Percentiles rank a stretch among this genome's conserved stretches.
Conservation (phyloP, 345 rosid genomes). For the Eucalyptus pauciflora region DNA sequence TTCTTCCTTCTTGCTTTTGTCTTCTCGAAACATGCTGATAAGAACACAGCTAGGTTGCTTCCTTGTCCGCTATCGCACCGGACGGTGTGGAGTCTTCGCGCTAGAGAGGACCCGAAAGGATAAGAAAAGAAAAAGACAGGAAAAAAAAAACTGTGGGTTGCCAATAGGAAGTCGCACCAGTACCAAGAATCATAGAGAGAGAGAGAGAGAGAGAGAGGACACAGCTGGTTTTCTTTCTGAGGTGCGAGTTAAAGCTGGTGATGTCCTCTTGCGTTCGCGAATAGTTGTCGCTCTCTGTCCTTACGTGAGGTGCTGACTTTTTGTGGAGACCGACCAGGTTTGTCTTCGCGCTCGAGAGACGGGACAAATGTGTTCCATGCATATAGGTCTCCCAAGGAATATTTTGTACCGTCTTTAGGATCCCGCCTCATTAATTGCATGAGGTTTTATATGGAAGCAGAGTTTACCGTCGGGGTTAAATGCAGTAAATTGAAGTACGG, state of each 20-base stretch:
- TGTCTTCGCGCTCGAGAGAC: background rate
- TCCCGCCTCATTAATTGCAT: background rate
- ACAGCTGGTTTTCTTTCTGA: background rate
- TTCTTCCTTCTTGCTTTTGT: background rate
- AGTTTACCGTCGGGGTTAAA: background rate
- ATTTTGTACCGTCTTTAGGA: background rate
- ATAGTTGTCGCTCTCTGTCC: background rate
- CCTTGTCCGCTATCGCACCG: background rate
- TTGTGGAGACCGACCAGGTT: background rate
- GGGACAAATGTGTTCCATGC: background rate
- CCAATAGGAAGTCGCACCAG: background rate
- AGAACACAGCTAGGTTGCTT: background rate
- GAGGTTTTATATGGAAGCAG: background rate
- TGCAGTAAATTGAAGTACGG: background rate
- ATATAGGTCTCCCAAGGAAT: background rate
- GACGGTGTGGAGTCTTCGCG: background rate
- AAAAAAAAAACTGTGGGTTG: background rate
- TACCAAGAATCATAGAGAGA: background rate
- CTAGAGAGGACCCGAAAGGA: background rate
- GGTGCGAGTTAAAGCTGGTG: background rate
- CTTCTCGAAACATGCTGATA: background rate
- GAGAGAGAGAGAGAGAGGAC: background rate
- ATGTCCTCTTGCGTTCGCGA: background rate
- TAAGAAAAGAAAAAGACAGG: background rate
- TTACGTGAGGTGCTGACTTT: background rate